These are phyloP conservation scores for Tulasnella sp. DNA, from an alignment of 768 basidiomycete species.

Conservation along the genomic window DNA sequence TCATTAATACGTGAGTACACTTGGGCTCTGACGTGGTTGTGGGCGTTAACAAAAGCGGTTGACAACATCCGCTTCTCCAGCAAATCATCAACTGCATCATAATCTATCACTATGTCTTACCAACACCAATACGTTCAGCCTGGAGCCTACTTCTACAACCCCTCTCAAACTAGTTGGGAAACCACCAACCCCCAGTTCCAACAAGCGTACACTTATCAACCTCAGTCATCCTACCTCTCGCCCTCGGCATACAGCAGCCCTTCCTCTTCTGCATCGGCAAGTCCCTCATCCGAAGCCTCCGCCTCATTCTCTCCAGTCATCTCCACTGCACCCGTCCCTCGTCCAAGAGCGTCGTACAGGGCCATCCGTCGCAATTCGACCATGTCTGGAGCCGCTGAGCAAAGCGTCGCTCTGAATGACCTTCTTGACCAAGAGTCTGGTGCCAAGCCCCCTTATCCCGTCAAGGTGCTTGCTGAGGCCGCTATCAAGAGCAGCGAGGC, in stretches of 20 bases:
- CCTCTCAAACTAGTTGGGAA: background rate
- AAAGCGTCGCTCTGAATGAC: background rate
- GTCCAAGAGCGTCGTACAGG: background rate
- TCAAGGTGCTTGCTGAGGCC: conserved; percentile 12
- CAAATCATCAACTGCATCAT: background rate
- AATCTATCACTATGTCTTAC: conserved; percentile 6
- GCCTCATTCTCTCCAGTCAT: background rate
- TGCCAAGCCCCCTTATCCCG: conserved; percentile 1
- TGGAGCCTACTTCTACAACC: background rate
- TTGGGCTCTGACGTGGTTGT: background rate
- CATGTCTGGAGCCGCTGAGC: background rate
- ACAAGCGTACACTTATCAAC: background rate
- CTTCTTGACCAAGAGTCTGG: conserved; percentile 11
- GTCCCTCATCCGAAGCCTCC: background rate
- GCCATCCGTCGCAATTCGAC: background rate
- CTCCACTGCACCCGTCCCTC: background rate
- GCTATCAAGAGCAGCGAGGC: background rate
- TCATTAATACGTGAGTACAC: conserved; percentile 6
- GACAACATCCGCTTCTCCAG: background rate
- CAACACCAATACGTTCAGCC: background rate
- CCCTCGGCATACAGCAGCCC: background rate
- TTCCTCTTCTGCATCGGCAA: background rate
- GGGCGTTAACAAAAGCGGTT: too few relatives aligned
- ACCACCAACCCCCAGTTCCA: background rate
- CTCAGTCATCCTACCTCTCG: background rate